Conservation (phyloP, 306 rosid species). For the Gillenia trifoliata region DNA sequence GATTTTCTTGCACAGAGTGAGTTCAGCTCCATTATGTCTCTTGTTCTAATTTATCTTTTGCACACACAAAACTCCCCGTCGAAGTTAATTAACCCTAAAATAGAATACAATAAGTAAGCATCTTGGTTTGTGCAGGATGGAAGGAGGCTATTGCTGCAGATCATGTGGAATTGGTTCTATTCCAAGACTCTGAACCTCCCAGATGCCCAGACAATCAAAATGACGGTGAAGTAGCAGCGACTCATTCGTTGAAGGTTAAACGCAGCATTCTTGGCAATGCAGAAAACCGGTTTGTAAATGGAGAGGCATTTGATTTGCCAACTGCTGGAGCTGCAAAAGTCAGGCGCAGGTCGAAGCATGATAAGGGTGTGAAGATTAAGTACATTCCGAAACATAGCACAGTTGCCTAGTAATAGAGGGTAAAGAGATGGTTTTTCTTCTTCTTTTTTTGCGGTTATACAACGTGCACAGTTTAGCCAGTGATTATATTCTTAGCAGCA, state of each 20-base stretch:
- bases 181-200: conserved; percentile 29
- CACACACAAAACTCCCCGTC: neutral
- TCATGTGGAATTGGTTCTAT: conserved; percentile 49
- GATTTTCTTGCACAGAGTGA: conserved; percentile 68
- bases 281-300: conserved; percentile 28
- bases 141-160: conserved; percentile 54
- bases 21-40: conserved; percentile 11
- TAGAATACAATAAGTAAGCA: neutral
- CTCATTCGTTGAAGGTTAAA: conserved; percentile 27
- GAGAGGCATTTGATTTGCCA: conserved; percentile 20
- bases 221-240: conserved; percentile 20
- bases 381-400: conserved; percentile 52
- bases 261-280: conserved; percentile 32
- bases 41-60: neutral
- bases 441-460: conserved; percentile 28
- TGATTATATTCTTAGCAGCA: conserved; percentile 37
- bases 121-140: conserved; percentile 61
- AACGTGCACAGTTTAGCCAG: conserved; percentile 49
- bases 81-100: neutral
- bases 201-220: conserved; percentile 25
- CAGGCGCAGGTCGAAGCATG: conserved; percentile 44
- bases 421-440: conserved; percentile 25
- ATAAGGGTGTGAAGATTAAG: conserved; percentile 44
- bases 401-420: conserved; percentile 31
- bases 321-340: conserved; percentile 32